A percentile compares a stretch with the other conserved stretches of the same genome.
phyloP scores from a whole-genome alignment of 176 grass and related monocot genomes.

The Canna indica region DNA sequence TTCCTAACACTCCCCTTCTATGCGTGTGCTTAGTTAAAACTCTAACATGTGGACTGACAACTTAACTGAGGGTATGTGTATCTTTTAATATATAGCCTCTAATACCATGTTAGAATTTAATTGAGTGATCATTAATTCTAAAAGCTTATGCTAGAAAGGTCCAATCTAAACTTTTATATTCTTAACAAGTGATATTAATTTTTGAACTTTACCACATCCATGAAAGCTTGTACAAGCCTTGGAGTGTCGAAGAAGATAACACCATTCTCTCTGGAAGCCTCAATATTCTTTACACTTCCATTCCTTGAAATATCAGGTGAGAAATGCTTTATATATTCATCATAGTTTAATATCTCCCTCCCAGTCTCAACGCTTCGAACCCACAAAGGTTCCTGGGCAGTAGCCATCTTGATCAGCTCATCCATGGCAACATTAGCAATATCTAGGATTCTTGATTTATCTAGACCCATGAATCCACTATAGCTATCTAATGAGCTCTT shows the following conservation, averaged over 20 bases:
- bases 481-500: constrained; percentile 24
- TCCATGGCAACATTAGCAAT: constrained; percentile 36
- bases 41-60: no score
- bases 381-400: constrained; percentile 55
- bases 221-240: constrained; percentile 51
- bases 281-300: constrained; percentile 22
- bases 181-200: no score
- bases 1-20: no score
- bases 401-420: constrained; percentile 48
- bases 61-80: no score
- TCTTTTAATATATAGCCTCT: no score
- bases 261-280: constrained; percentile 41
- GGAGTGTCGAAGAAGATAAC: constrained; percentile 39
- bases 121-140: no score
- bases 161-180: no score
- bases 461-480: constrained; percentile 17
- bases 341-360: constrained; percentile 63
- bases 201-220: constrained; percentile 45
- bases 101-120: no score
- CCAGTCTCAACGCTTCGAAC: constrained; percentile 51
- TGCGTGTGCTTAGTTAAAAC: no score
- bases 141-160: no score
- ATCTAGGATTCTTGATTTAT: constrained; percentile 44
- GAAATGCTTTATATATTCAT: constrained; percentile 71
- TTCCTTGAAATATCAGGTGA: constrained; percentile 19